Evolutionary conservation across 345 rosid genomes (phyloP).

Genomic region (Citrus sinensis): DVS_A1.0 CM039169.1:33307001-33307500

Average conservation of each 20-base stretch:
- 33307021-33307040: conserved; percentile 93
- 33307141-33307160: conserved; percentile 91
- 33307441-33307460: conserved; percentile 99
- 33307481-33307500: conserved; percentile 98
- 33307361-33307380: conserved; percentile 89
- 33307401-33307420: conserved; percentile 93
- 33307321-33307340: conserved; percentile 96
- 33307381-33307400: conserved; percentile 97
- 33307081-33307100: neutral
- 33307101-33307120: neutral
- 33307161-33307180: conserved; percentile 95
- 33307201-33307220: conserved; percentile 85
- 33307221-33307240: conserved; percentile 97
- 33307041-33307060: conserved; percentile 78
- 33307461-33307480: conserved; percentile 96
- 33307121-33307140: neutral
- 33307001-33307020: conserved; percentile 72
- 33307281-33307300: conserved; percentile 85
- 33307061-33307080: conserved; percentile 5
- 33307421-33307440: conserved; percentile 98
- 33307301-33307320: conserved; percentile 94
- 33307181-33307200: conserved; percentile 85
- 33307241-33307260: conserved; percentile 83
- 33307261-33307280: conserved; percentile 94
- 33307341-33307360: conserved; percentile 99